A percentile compares a stretch with the other conserved stretches of the same genome.
phyloP scores from a whole-genome alignment of 1,284 basidiomycete species.

The Rhizoctonia solani region DNA sequence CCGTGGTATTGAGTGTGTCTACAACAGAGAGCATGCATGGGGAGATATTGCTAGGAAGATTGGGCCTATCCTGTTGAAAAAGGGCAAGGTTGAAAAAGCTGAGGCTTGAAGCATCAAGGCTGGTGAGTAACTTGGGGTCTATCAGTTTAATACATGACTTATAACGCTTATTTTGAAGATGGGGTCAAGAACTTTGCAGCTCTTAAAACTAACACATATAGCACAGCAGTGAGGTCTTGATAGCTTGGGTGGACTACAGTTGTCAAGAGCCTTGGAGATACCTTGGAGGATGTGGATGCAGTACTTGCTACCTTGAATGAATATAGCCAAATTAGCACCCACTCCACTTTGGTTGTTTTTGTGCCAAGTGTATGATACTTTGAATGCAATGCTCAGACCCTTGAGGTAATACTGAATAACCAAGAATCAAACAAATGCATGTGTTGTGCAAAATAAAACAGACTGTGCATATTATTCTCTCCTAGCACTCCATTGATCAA shows the following conservation, averaged over 20 bases:
- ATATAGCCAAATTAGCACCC: no score
- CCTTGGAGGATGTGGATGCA: slow-evolving; percentile 37
- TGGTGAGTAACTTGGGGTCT: neutral
- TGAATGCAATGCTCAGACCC: no score
- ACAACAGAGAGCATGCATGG: slow-evolving; percentile 33
- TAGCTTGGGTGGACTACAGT: slow-evolving; percentile 35
- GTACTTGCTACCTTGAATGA: no score
- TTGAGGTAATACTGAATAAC: no score
- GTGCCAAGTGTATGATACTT: no score
- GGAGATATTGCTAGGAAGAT: slow-evolving; percentile 33
- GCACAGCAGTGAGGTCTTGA: slow-evolving; percentile 20
- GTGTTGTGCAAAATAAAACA: no score
- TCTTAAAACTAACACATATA: slow-evolving; percentile 32
- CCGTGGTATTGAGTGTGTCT: no score
- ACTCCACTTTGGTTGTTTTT: no score
- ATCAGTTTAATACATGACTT: neutral
- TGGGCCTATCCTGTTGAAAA: slow-evolving; percentile 34
- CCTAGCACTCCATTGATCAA: no score
- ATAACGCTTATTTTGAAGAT: neutral
- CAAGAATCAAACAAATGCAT: no score
- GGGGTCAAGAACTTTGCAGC: slow-evolving; percentile 16
- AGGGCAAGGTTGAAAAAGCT: slow-evolving; percentile 31
- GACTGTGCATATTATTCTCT: no score
- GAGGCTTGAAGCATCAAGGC: slow-evolving; percentile 26
- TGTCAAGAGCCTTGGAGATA: slow-evolving; percentile 29